phyloP scores from a whole-genome alignment of 2,329 filamentous ascomycete genomes.

The Pseudocercospora ulei region DNA sequence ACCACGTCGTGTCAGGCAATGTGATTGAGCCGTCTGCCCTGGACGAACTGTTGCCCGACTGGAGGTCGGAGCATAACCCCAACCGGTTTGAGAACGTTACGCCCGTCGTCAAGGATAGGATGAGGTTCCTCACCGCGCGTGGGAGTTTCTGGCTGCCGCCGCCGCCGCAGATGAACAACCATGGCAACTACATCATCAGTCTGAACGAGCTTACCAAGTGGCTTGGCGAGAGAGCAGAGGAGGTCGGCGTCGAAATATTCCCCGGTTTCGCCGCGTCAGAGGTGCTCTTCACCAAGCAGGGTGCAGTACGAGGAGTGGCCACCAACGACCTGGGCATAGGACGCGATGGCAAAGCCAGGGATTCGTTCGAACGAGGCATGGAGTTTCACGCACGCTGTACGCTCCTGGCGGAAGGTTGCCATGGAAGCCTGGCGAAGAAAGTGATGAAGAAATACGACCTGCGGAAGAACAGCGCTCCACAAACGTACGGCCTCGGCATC shows the following conservation, averaged over 20 bases:
- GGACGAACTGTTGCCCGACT: conserved; percentile 84
- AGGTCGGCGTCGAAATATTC: conserved; percentile 90
- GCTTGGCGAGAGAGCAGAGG: conserved; percentile 93
- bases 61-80: conserved; percentile 80
- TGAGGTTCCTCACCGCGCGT: conserved; percentile 86
- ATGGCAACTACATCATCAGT: conserved; percentile 95
- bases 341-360: conserved; percentile 73
- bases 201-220: conserved; percentile 92
- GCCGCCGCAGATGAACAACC: conserved; percentile 95
- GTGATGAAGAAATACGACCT: conserved; percentile 90
- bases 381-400: conserved; percentile 92
- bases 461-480: conserved; percentile 75
- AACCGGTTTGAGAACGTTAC: conserved; percentile 81
- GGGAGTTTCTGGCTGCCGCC: conserved; percentile 68
- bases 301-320: conserved; percentile 83
- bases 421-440: conserved; percentile 90
- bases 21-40: conserved; percentile 84
- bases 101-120: conserved; percentile 70
- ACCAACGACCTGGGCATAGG: conserved; percentile 88
- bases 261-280: conserved; percentile 89
- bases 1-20: conserved; percentile 90
- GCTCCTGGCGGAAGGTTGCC: conserved; percentile 87
- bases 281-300: conserved; percentile 75
- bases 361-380: conserved; percentile 91
- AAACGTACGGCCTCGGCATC: conserved; percentile 88